Conservation (phyloP, 495 filamentous ascomycete genomes). For the Cairneyella variabilis region DNA sequence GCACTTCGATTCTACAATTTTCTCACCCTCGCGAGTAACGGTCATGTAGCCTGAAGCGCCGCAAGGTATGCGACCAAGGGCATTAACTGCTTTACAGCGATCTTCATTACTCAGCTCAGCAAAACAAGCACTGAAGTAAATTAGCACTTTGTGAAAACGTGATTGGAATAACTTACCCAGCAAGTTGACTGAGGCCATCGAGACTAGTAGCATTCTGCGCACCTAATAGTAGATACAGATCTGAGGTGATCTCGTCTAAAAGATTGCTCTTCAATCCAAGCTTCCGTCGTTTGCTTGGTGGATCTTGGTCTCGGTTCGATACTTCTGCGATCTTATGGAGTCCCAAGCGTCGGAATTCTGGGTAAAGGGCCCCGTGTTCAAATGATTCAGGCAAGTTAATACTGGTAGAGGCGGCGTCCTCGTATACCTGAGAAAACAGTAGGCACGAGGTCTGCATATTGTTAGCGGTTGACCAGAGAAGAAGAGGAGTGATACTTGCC, state of each 20-base stretch:
- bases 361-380: conserved; percentile 8
- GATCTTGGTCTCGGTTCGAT: neutral
- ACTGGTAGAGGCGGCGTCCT: conserved; percentile 3
- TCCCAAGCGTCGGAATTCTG: conserved; percentile 18
- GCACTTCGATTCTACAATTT: conserved; percentile 24
- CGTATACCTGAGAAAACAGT: conserved; percentile 10
- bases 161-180: conserved; percentile 16
- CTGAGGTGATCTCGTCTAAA: conserved; percentile 28
- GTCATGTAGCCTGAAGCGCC: conserved; percentile 34
- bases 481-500: conserved; percentile 16
- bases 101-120: conserved; percentile 17
- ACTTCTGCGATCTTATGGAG: neutral
- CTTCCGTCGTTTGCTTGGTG: conserved; percentile 20
- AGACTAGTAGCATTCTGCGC: conserved; percentile 26
- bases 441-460: conserved; percentile 6
- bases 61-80: conserved; percentile 42
- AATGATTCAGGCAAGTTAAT: neutral
- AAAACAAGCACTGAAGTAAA: conserved; percentile 4
- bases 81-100: conserved; percentile 31
- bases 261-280: conserved; percentile 19
- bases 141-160: conserved; percentile 15
- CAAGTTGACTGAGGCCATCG: conserved; percentile 8
- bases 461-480: too few relatives aligned
- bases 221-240: conserved; percentile 34
- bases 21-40: conserved; percentile 19